Conservation (phyloP, 345 rosid genomes). For the Populus ilicifolia region DNA sequence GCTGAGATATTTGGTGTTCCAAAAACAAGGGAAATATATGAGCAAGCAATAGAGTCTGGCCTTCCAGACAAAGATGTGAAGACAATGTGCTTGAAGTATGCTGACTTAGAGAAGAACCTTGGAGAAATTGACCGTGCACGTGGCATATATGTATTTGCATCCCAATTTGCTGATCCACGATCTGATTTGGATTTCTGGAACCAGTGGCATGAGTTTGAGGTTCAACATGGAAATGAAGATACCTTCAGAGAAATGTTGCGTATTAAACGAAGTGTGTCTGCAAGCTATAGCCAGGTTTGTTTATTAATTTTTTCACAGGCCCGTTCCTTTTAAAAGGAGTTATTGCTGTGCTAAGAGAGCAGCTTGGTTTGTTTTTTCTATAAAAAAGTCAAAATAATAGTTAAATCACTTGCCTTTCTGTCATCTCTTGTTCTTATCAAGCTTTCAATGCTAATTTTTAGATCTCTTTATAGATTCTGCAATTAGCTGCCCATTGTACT, state of each 20-base stretch:
- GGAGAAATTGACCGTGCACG: conserved; percentile 95
- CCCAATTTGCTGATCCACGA: conserved; percentile 90
- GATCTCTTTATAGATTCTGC: neutral
- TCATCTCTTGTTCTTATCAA: neutral
- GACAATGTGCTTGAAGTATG: conserved; percentile 83
- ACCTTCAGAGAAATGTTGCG: conserved; percentile 95
- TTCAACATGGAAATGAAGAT: conserved; percentile 91
- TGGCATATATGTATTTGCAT: conserved; percentile 70
- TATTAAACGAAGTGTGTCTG: conserved; percentile 81
- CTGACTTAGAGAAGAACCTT: conserved; percentile 86
- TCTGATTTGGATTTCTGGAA: conserved; percentile 88
- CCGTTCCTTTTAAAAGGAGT: neutral
- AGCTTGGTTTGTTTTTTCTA: neutral
- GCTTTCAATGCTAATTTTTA: neutral
- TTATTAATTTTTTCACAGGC: neutral
- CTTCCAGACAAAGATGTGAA: conserved; percentile 94
- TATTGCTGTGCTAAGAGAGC: neutral
- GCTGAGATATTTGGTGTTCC: conserved; percentile 97
- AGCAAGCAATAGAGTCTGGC: conserved; percentile 92
- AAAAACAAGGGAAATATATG: conserved; percentile 86
- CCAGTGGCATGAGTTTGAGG: conserved; percentile 93
- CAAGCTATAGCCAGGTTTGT: conserved; percentile 86
- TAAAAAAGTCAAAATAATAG: too few relatives aligned
- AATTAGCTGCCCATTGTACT: neutral
- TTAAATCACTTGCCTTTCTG: too few relatives aligned